A percentile compares a stretch with the other conserved stretches of the same genome.
Conservation (phyloP, 164 flowering plant species). For the Umbellularia californica region DNA sequence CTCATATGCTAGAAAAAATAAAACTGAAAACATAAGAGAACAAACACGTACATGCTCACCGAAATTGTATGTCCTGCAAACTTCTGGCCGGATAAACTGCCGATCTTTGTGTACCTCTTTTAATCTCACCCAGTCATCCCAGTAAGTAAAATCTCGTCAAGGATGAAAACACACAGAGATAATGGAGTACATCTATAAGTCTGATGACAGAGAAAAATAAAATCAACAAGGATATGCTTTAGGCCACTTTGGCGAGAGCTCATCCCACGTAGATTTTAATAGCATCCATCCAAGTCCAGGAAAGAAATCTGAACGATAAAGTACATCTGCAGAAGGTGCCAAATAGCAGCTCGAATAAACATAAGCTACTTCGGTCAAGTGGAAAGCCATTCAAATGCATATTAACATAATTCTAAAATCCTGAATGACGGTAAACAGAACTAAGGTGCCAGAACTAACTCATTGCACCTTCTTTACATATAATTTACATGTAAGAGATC, state of each 20-base stretch:
- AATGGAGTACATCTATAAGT: neutral
- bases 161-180: constrained; percentile 25
- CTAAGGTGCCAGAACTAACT: no score
- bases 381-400: neutral
- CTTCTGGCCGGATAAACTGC: constrained; percentile 94
- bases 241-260: constrained; percentile 98
- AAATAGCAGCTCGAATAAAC: constrained; percentile 1
- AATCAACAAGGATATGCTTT: constrained; percentile 89
- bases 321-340: constrained; percentile 55
- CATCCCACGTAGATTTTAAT: constrained; percentile 78
- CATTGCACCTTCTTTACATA: neutral
- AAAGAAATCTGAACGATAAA: constrained; percentile 95
- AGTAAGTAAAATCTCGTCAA: constrained; percentile 73
- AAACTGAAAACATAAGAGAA: neutral
- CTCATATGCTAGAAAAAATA: neutral
- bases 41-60: constrained; percentile 77
- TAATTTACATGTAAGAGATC: neutral
- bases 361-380: neutral
- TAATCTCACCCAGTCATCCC: constrained; percentile 99
- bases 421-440: neutral
- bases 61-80: constrained; percentile 96
- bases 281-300: constrained; percentile 99
- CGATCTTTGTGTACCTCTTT: constrained; percentile 84
- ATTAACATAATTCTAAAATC: neutral
- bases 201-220: neutral